Evolutionary conservation across 805 yeast species (phyloP), one percentile per base, ranked within the genome.

Genomic region (Candida vaughaniae): DNA sequence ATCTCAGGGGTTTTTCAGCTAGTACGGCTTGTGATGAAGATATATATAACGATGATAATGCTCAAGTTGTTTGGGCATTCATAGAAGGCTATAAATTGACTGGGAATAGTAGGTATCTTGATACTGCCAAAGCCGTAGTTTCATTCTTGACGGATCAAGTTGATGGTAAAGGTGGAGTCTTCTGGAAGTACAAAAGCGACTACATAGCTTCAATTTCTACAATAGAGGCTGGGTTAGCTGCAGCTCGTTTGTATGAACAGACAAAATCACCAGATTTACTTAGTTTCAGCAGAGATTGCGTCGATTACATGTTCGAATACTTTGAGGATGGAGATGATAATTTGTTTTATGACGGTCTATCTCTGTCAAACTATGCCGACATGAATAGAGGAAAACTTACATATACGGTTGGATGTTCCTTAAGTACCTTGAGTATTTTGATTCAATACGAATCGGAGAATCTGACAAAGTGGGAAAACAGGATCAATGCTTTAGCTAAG

Each of bases 131-230:
- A 38, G 31, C 29, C 12, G 41, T 53, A 6, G 45, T 56, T 22
- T 26, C 35, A 14, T 50, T 43, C 29, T 25, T 56, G 16, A 41
- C 36, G 41, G 34, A 35, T n/a, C 59, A 56, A 42, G 48, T 52
- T 48, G 49, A 49, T 26, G 31, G 33, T 11, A 46, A 39, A 15
- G 64, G 64, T 3, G 62, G 62, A 6, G 53, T 58, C 2, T 40
- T 36, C 14, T 58, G 64, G 64, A 37, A 46, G 14, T 48, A 48
- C 27, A 36, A 47, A 3, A 39, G 35, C 8, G 41, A 39, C n/a
- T 58, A 58, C 30, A 42, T 56, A 16, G 58, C 64, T 7, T 55
- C 64, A 11, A 58, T 58, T 25, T 56, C 62, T 5, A 53, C 59
- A 6, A 45, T 49, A 10, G 64, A 58, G 39, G 53, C 56, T 1